These are phyloP conservation scores for Malassezia slooffiae DNA, from an alignment of 1,284 basidiomycete species.

Conservation along the genomic window DNA sequence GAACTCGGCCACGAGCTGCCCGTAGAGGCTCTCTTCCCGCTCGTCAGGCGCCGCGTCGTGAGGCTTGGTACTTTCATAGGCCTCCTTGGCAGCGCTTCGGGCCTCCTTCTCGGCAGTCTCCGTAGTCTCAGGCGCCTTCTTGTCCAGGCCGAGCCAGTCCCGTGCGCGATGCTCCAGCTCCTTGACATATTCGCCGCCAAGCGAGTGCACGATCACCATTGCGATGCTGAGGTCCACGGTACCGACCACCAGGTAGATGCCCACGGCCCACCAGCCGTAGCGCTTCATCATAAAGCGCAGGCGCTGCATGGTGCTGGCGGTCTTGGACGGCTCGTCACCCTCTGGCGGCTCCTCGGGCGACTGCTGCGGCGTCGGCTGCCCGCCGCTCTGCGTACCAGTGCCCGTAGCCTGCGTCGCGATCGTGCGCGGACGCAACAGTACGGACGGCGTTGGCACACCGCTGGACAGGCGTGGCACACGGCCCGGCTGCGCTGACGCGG, in stretches of 20 bases:
- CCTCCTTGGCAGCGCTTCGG: not conserved
- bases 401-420: too few species aligned
- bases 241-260: conserved; percentile 32
- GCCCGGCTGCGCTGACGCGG: too few species aligned
- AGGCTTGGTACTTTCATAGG: too few species aligned
- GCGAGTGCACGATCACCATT: conserved; percentile 70
- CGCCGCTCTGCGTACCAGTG: too few species aligned
- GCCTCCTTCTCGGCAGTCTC: conserved; percentile 7
- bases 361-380: too few species aligned
- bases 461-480: too few species aligned
- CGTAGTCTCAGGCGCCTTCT: conserved; percentile 13
- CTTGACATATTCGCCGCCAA: conserved; percentile 81
- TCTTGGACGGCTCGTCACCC: not conserved
- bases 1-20: conserved; percentile 68
- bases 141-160: conserved; percentile 34
- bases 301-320: conserved; percentile 18
- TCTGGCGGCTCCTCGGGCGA: too few species aligned
- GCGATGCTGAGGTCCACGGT: conserved; percentile 51
- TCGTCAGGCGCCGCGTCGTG: conserved; percentile 2
- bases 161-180: conserved; percentile 55
- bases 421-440: too few species aligned
- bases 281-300: conserved; percentile 32
- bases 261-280: conserved; percentile 45
- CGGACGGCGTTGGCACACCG: too few species aligned
- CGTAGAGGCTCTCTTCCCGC: conserved; percentile 1